phyloP scores from a whole-genome alignment of 345 rosid genomes.

The Limnanthes douglasii region DNA sequence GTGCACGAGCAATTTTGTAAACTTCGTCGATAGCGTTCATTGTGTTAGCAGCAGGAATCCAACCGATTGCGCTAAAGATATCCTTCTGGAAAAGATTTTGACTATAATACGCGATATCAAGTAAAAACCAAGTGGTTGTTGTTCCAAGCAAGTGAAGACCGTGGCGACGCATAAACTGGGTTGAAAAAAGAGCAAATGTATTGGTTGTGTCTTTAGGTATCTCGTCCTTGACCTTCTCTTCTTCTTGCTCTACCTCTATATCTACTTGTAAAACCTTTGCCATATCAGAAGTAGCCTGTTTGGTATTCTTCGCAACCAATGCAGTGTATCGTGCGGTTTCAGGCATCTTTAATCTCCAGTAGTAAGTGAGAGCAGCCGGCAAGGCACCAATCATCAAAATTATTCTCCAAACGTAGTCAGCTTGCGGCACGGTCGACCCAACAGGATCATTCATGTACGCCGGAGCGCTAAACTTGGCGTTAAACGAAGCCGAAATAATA shows the following conservation, averaged over 20 bases:
- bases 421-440: conserved; percentile 42
- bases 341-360: conserved; percentile 78
- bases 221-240: conserved; percentile 19
- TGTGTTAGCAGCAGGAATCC: conserved; percentile 49
- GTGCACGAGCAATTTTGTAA: conserved; percentile 41
- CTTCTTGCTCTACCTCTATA: conserved; percentile 26
- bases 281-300: conserved; percentile 58
- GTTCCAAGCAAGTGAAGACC: conserved; percentile 49
- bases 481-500: conserved; percentile 16
- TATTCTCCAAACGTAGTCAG: conserved; percentile 52
- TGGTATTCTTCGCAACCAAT: conserved; percentile 47
- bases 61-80: conserved; percentile 44
- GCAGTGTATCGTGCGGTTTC: conserved; percentile 81
- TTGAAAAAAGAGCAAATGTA: conserved; percentile 38
- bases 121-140: conserved; percentile 49
- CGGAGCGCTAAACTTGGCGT: conserved; percentile 25
- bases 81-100: conserved; percentile 66
- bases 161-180: conserved; percentile 25
- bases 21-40: conserved; percentile 56
- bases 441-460: conserved; percentile 14
- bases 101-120: conserved; percentile 63
- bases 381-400: conserved; percentile 62
- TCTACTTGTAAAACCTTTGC: conserved; percentile 53
- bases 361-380: conserved; percentile 44
- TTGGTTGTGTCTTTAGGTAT: conserved; percentile 2